Evolutionary conservation across 768 basidiomycete species (phyloP).

Genomic region (Rhizopogon vinicolor): DNA sequence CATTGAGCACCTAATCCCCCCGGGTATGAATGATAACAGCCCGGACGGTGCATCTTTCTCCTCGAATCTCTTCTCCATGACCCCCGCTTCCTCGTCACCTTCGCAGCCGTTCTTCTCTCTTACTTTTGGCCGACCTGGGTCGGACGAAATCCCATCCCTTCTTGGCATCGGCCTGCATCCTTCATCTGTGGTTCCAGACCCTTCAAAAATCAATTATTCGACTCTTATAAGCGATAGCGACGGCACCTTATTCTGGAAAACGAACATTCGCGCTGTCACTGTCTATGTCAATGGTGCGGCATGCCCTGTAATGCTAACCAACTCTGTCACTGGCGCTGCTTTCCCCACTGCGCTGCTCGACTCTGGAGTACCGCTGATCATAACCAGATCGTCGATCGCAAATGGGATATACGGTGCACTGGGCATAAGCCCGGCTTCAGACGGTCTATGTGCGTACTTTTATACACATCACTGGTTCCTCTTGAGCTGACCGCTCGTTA

Average conservation of each 20-base stretch:
- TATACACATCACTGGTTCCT: background rate
- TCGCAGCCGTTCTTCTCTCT: constrained; percentile 62
- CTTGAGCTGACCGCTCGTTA: constrained; percentile 23
- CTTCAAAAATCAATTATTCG: constrained; percentile 47
- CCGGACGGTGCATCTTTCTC: constrained; percentile 65
- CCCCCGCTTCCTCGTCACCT: constrained; percentile 48
- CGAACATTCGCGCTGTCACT: constrained; percentile 49
- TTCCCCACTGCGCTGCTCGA: constrained; percentile 70
- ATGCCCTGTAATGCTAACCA: constrained; percentile 36
- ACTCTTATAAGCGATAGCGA: constrained; percentile 33
- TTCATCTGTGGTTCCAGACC: constrained; percentile 42
- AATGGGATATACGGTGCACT: constrained; percentile 78
- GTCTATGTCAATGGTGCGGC: constrained; percentile 49
- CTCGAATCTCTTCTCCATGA: constrained; percentile 69
- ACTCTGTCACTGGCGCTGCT: constrained; percentile 31
- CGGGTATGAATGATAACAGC: constrained; percentile 37
- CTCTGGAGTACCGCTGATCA: constrained; percentile 63
- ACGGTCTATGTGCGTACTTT: constrained; percentile 56
- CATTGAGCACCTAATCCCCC: constrained; percentile 49
- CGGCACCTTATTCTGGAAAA: constrained; percentile 62
- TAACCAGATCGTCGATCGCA: constrained; percentile 56
- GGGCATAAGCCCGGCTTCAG: constrained; percentile 50
- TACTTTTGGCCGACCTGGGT: constrained; percentile 65
- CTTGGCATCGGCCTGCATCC: constrained; percentile 74
- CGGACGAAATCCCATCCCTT: constrained; percentile 46